Base-by-base conservation (phyloP, 2,329 filamentous ascomycete species). In the Aspergillus sergii region DNA sequence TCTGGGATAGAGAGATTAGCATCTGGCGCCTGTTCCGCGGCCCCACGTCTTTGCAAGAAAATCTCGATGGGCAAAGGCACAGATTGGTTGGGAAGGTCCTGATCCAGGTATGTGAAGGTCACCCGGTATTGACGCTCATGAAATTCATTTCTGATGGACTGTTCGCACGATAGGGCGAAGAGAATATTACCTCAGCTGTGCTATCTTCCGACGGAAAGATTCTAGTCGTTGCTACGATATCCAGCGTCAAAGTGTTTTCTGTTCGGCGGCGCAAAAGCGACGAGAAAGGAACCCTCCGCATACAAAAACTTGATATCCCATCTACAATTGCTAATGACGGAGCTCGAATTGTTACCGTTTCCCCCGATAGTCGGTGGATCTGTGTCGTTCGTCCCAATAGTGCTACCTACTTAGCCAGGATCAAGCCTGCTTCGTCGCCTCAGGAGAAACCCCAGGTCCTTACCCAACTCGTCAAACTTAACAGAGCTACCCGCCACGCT, bases 1-100 rank as follows among this genome's bases (percentile, higher is more conserved):
- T 93, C 91, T 98, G 94, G 93, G 92, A 94, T 68, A 86, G 91
- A 61, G 91, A 96, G 75, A 84, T 98, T 56, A 89, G 91, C 69
- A 86, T 99, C 64, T 99, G 94, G 93, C 86, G 83, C 46, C 79
- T 91, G 26, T 74, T 76, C 39, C 69, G 79, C 75, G 70, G 74
- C 71, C 64, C 75, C 83, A 65, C 87, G 84, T 75, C 85, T 36
- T 62, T 72, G 53, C 71, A 77, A 21, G 81, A 85, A 55, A 74
- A 77, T 34, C 73, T 78, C 3, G 76, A 78, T 50, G 73, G 71
- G 12, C 74, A 75, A 64, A 73, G 72, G 53, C 75, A 78, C 62
- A 75, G 68, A 66, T 82, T 92, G 10, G 83, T 93, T 36, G 90
- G 89, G 62, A 90, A 88, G 61, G 88, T 94, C 28, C 73, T 91